A percentile compares a stretch with the other conserved stretches of the same genome.
Conservation (phyloP, 805 yeast species). For the Sugiyamaella chiloensis region DNA sequence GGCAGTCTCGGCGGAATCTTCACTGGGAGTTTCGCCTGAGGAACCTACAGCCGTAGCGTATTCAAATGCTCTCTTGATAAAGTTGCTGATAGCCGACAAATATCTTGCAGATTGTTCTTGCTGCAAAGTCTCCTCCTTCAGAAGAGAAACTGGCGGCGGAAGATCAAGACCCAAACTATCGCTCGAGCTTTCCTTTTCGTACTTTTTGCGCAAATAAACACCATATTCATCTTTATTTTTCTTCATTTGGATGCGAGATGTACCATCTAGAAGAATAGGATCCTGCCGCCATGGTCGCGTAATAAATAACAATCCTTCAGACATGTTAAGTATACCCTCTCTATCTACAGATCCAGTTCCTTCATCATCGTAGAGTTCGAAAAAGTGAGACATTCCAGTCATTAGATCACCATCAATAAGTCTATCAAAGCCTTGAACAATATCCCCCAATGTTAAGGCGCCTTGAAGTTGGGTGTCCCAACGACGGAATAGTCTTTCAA, state of each 20-base stretch:
- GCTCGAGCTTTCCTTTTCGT: slow-evolving; percentile 26
- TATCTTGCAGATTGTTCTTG: slow-evolving; percentile 50
- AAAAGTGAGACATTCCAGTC: slow-evolving; percentile 74
- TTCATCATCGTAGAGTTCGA: slow-evolving; percentile 65
- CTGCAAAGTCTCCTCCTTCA: slow-evolving; percentile 15
- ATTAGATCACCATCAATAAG: slow-evolving; percentile 71
- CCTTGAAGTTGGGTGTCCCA: slow-evolving; percentile 66
- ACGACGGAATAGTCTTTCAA: slow-evolving; percentile 58
- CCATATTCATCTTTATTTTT: slow-evolving; percentile 26
- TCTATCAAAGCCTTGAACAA: slow-evolving; percentile 69
- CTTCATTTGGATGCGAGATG: slow-evolving; percentile 63
- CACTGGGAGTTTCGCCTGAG: slow-evolving; percentile 29
- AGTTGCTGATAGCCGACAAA: slow-evolving; percentile 79
- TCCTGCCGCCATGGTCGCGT: slow-evolving; percentile 85
- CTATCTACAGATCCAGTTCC: slow-evolving; percentile 61
- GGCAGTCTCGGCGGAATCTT: slow-evolving; percentile 14
- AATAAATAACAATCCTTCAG: slow-evolving; percentile 80
- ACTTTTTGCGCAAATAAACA: slow-evolving; percentile 49
- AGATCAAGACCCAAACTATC: slow-evolving; percentile 27
- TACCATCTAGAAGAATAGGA: slow-evolving; percentile 52
- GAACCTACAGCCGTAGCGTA: slow-evolving; percentile 82
- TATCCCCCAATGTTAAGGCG: slow-evolving; percentile 59
- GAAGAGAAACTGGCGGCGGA: slow-evolving; percentile 23
- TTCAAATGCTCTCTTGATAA: slow-evolving; percentile 83
- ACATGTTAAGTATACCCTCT: slow-evolving; percentile 75